Evolutionary conservation across 148 eudicot genomes (phyloP).

Genomic region (Nyssa sinensis): DNA sequence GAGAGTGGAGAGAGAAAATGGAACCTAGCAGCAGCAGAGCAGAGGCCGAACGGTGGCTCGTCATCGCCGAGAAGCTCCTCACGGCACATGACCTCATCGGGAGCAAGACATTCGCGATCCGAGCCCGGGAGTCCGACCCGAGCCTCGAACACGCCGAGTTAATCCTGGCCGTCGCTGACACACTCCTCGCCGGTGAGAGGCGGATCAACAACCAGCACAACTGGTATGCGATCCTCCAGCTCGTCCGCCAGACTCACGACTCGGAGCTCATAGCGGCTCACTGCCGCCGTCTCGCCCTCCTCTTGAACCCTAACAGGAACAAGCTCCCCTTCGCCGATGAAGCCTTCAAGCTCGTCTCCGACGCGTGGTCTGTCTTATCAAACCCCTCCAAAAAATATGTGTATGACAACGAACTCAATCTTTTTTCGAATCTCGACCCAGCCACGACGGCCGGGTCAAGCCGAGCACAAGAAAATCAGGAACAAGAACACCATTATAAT

Average conservation of each 20-base stretch:
- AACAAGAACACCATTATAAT: constrained; percentile 25
- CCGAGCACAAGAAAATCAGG: constrained; percentile 7
- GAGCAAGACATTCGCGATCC: constrained; percentile 69
- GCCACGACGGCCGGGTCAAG: not conserved
- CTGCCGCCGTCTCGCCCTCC: constrained; percentile 47
- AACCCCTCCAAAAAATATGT: constrained; percentile 57
- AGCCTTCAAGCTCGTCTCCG: constrained; percentile 57
- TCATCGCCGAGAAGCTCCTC: constrained; percentile 71
- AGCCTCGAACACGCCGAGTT: constrained; percentile 55
- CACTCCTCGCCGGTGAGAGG: no score
- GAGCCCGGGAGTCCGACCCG: constrained; percentile 83
- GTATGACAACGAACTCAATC: constrained; percentile 48
- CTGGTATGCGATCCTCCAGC: constrained; percentile 62
- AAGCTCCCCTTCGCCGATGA: constrained; percentile 57
- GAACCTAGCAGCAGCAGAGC: constrained; percentile 28
- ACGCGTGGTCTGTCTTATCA: constrained; percentile 79
- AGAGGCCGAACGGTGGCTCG: constrained; percentile 79
- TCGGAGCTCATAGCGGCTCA: constrained; percentile 48
- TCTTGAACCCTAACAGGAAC: constrained; percentile 58
- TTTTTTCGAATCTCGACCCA: constrained; percentile 25
- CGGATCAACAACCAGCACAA: no score
- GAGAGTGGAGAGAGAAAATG: not conserved
- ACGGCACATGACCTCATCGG: constrained; percentile 66
- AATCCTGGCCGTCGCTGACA: constrained; percentile 73
- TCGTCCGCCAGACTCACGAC: constrained; percentile 45